phyloP scores from a whole-genome alignment of 768 basidiomycete species.

The Coprinopsis marcescibilis region DNA sequence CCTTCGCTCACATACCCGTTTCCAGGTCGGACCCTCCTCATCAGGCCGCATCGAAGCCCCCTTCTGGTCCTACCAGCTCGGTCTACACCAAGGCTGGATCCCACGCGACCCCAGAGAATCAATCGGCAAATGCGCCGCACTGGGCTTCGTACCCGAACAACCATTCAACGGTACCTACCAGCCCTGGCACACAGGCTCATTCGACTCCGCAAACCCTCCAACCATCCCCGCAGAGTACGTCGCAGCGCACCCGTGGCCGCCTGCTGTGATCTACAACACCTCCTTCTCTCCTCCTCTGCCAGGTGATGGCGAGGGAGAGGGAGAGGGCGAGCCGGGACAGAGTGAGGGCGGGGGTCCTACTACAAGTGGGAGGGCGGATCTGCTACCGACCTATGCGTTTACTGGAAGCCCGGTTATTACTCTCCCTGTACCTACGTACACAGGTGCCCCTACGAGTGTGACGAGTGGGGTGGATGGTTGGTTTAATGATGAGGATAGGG shows the following conservation, averaged over 20 bases:
- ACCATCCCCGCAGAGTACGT: conserved; percentile 33
- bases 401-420: conserved; percentile 51
- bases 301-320: too few relatives aligned
- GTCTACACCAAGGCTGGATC: conserved; percentile 69
- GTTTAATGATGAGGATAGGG: conserved; percentile 36
- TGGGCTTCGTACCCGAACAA: conserved; percentile 34
- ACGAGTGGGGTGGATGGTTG: conserved; percentile 40
- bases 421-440: conserved; percentile 29
- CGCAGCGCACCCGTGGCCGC: conserved; percentile 47
- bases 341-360: too few relatives aligned
- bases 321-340: too few relatives aligned
- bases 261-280: conserved; percentile 37
- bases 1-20: too few relatives aligned
- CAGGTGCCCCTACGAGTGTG: conserved; percentile 27
- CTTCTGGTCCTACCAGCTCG: conserved; percentile 38
- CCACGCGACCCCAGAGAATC: conserved; percentile 64
- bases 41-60: conserved; percentile 31
- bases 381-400: conserved; percentile 54
- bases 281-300: conserved; percentile 31
- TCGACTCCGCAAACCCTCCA: conserved; percentile 36
- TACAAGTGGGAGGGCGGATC: too few relatives aligned
- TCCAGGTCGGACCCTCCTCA: conserved; percentile 40
- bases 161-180: conserved; percentile 36
- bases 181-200: conserved; percentile 55
- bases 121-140: conserved; percentile 51